Evolutionary conservation across 495 filamentous ascomycete species (phyloP), one percentile per base, ranked within the genome.

Genomic region (Aspergillus sparsus): DNA sequence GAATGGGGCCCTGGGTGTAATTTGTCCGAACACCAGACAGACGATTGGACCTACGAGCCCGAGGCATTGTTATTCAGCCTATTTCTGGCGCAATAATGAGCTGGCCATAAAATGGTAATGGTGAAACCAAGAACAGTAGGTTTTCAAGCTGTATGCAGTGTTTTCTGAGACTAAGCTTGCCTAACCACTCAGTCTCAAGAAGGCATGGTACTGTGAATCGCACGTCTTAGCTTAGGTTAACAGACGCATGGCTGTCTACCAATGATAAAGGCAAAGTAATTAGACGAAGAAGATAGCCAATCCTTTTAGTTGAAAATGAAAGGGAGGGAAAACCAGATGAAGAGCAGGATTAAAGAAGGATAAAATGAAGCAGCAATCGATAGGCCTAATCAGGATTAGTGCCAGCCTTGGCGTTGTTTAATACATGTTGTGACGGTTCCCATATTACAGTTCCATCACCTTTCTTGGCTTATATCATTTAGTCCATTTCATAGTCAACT

Each of bases 31-130:
- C 55, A 31, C 71, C 66, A 52, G 67, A 67, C n/a, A 63, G 50
- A 53, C 77, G 77, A 32, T 57, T 70, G 9, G 77, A 80, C 60
- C 74, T 72, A 67, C 77, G 77, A 31, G 65, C 53, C 9, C 63
- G 57, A 52, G 72, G 46, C 74, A 76, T 77, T 49, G 31, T 44
- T 15, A 34, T 36, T 47, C 8, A n/a, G 9, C 3, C 10, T 32
- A 27, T 27, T 27, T 3, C 21, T 27, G 3, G 21, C 21, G 3
- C 21, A 27, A 27, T 27, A 27, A 27, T 27, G 21, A 27, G 21
- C 21, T 27, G 21, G 21, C 21, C 3, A 27, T 27, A 27, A 3
- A 27, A 27, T 27, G 21, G 21, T 27, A 27, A 27, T 27, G 21
- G 21, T 27, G 3, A 27, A 27, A 1, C 39, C 9, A 11, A 11